A percentile compares a stretch with the other conserved stretches of the same genome.
These are phyloP conservation scores for Neurospora sp. DNA, from an alignment of 495 filamentous ascomycete genomes.

Conservation along the genomic window DNA sequence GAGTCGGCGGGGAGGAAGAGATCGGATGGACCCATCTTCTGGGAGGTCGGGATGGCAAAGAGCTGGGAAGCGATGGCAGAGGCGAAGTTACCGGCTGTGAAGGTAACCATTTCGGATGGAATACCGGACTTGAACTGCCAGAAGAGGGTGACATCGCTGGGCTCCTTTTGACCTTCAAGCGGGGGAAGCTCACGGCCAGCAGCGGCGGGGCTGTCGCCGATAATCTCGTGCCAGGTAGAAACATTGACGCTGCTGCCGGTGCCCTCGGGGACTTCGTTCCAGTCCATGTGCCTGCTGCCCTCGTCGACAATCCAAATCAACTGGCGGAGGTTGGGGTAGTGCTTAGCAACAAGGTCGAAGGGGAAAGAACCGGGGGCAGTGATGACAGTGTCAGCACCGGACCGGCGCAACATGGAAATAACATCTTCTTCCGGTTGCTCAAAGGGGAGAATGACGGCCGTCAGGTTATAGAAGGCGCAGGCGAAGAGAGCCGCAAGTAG, in stretches of 20 bases:
- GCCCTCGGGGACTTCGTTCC: conserved; percentile 67
- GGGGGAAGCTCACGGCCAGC: conserved; percentile 36
- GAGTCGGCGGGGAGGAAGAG: conserved; percentile 83
- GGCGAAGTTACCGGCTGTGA: conserved; percentile 67
- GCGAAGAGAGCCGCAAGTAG: conserved; percentile 55
- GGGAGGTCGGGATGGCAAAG: conserved; percentile 57
- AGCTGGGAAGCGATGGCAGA: conserved; percentile 72
- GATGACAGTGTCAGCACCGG: conserved; percentile 68
- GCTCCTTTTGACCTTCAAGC: conserved; percentile 33
- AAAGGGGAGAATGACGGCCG: conserved; percentile 74
- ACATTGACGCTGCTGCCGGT: conserved; percentile 63
- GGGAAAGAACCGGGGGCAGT: conserved; percentile 83
- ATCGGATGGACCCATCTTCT: conserved; percentile 64
- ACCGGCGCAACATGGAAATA: conserved; percentile 56
- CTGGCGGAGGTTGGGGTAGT: conserved; percentile 58
- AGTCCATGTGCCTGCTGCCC: conserved; percentile 85
- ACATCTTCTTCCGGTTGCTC: conserved; percentile 56
- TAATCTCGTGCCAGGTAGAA: conserved; percentile 77
- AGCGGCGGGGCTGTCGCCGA: conserved; percentile 48
- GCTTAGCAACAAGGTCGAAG: conserved; percentile 57
- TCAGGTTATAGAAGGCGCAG: conserved; percentile 70
- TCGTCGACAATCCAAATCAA: conserved; percentile 91
- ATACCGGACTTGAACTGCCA: conserved; percentile 45
- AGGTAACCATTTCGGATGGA: conserved; percentile 61
- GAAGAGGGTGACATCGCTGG: conserved; percentile 49